Percentiles rank a stretch among this genome's conserved stretches.
Conservation (phyloP, 345 rosid species). For the Kernera saxatilis region DNA sequence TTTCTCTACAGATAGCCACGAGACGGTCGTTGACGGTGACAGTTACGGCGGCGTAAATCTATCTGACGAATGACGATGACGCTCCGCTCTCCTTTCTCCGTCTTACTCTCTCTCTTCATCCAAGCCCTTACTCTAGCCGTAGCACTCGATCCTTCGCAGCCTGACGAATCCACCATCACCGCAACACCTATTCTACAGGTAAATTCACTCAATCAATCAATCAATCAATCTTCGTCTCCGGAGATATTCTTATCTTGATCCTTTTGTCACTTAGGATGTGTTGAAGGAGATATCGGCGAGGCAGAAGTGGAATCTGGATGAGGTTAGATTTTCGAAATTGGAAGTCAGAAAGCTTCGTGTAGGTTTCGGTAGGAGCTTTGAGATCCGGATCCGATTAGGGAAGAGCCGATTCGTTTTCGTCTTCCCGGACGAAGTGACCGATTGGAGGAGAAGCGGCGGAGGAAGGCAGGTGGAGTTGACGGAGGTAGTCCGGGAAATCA, state of each 20-base stretch:
- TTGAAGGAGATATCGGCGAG: slow-evolving; percentile 45
- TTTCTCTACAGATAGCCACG: background rate
- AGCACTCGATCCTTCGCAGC: slow-evolving; percentile 30
- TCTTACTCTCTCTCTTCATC: slow-evolving; percentile 22
- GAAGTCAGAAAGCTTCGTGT: slow-evolving; percentile 42
- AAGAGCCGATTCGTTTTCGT: slow-evolving; percentile 42
- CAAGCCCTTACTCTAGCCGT: slow-evolving; percentile 17
- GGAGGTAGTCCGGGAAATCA: slow-evolving; percentile 31
- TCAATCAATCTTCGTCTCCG: background rate
- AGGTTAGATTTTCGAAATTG: slow-evolving; percentile 34
- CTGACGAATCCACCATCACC: slow-evolving; percentile 20
- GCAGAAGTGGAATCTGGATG: slow-evolving; percentile 57
- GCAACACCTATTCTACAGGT: slow-evolving; percentile 38
- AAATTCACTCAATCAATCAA: background rate
- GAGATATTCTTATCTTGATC: background rate
- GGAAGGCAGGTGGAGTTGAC: slow-evolving; percentile 33
- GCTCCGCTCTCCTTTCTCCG: slow-evolving; percentile 5
- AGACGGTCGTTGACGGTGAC: slow-evolving; percentile 21
- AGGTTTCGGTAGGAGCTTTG: slow-evolving; percentile 45
- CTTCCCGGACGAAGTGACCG: slow-evolving; percentile 45
- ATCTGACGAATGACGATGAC: background rate
- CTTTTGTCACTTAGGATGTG: slow-evolving; percentile 43
- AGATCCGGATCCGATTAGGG: slow-evolving; percentile 62
- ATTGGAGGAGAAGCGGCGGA: slow-evolving; percentile 45
- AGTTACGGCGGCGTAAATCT: slow-evolving; percentile 8